Evolutionary conservation across 352 stramenopile species (phyloP), one percentile per base, ranked within the genome.

Genomic region (Phytophthora niederhauseri): DNA sequence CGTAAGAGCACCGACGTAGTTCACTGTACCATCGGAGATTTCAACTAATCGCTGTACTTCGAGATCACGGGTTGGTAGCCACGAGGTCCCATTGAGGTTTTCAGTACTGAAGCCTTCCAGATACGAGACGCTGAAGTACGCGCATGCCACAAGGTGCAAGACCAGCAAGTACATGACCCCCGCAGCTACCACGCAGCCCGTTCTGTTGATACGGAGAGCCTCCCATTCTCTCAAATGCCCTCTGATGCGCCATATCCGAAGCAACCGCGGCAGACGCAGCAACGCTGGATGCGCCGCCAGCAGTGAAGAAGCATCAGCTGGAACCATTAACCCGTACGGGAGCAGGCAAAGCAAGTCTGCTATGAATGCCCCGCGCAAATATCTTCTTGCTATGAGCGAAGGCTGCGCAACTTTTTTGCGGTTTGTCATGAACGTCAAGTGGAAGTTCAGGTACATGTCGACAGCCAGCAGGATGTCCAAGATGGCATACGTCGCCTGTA

Each of bases 381-480:
- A 76, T 26, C 78, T 73, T 3, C 52, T 58, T 7, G 73, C 77
- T 0, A 78, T 70, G 2, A 75, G 68, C 17, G 60, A 51, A 19
- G 72, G 45, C 1, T 73, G 52, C 3, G 64, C 46, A 20, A 80
- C 26, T 36, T 70, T 81, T 57, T 84, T 82, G 15, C 74, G 55
- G 15, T 43, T 54, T 1, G 22, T 45, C 5, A 51, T 73, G 49
- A 67, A 74, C 2, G 66, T 68, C 38, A 91, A 45, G 31, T 91
- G 80, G 6, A 82, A 66, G 19, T 77, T 87, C 22, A 87, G 17
- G 61, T 88, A 91, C 15, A 88, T 67, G 30, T 91, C 82, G 0
- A 66, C 26, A 5, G 60, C 56, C 5, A 89, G 66, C 0, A 82
- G 8, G 12, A 89, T 20, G 60, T 89, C 82, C 12, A 73, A 31